A percentile compares a stretch with the other conserved stretches of the same genome.
These are phyloP conservation scores for Erysiphe pulchra DNA, from an alignment of 2,329 filamentous ascomycete genomes.

Conservation along the genomic window DNA sequence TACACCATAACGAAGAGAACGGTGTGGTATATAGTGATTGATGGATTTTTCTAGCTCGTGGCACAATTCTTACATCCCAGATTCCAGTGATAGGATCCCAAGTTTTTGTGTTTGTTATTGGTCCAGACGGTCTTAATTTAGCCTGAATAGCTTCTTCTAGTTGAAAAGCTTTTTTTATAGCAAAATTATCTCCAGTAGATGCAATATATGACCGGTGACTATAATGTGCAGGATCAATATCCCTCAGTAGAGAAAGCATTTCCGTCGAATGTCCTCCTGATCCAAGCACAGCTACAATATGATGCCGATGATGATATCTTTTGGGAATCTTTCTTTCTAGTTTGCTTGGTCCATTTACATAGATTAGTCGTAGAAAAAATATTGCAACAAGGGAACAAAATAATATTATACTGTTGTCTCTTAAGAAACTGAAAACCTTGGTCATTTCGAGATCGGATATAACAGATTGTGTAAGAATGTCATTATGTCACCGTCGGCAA, in stretches of 20 bases:
- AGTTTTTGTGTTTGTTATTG: conserved; percentile 3
- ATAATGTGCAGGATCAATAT: conserved; percentile 22
- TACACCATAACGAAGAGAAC: conserved; percentile 36
- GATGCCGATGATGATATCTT: conserved; percentile 9
- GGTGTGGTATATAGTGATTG: conserved; percentile 55
- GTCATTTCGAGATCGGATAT: no score
- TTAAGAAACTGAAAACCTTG: no score
- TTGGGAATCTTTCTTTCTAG: no score
- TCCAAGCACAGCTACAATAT: conserved; percentile 63
- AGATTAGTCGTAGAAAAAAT: no score
- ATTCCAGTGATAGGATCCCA: conserved; percentile 5
- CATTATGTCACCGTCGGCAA: no score
- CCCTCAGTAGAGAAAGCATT: conserved; percentile 63
- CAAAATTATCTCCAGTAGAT: conserved; percentile 51
- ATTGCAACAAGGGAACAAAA: no score
- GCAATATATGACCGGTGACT: conserved; percentile 54
- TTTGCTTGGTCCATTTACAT: no score
- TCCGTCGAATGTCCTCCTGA: conserved; percentile 88
- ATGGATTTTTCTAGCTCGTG: conserved; percentile 57
- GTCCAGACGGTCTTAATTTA: conserved; percentile 2
- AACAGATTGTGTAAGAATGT: no score
- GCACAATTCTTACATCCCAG: conserved; percentile 31
- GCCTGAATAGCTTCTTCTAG: conserved; percentile 27
- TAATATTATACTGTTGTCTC: no score
- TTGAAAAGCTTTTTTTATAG: conserved; percentile 31